Evolutionary conservation across 2,329 filamentous ascomycete genomes (phyloP), one percentile per base, ranked within the genome.

Genomic region (Beauveria varroae): DNA sequence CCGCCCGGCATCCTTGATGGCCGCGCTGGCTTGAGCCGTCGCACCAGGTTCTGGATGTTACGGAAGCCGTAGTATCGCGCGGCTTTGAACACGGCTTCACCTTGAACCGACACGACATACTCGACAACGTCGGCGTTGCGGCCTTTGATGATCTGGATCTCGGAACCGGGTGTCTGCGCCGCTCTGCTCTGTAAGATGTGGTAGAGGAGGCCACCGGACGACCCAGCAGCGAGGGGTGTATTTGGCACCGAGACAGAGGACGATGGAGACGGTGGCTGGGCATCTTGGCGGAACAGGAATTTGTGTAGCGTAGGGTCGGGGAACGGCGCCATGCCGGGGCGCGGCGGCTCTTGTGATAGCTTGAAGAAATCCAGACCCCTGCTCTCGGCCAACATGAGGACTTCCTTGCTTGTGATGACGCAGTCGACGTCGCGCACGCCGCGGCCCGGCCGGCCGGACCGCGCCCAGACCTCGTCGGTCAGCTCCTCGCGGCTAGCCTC

Each of bases 1-100:
- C 86, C 90, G 1, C 91, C 92, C 1, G 92, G 91, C 78, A 96
- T 87, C 61, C 90, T 85, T 49, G 90, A 93, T 6, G 84, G 80
- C 62, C 85, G 86, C 0, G 88, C 84, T 0, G 95, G 95, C 72
- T 96, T 96, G 53, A 99, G 76, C 64, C 88, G 87, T n/a, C 95
- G 86, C 18, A 99, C 95, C 5, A 99, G 84, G 70, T 99, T 99
- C 73, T 98, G 95, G 64, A 99, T 99, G 70, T 99, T 99, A 57
- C 95, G 84, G 79, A 99, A 99, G 6, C 95, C 95, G 72, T 99
- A 99, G 74, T 93, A 99, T 57, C 95, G 86, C 4, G 93, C 93
- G 22, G 91, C 89, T 71, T 86, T 90, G 76, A 96, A 86, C 2
- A 96, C 73, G 3, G 81, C 75, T 64, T 86, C 77, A 10, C 82